Evolutionary conservation across 73 alveolate species (phyloP).

Genomic region (Paraurostyla sp.): DNA sequence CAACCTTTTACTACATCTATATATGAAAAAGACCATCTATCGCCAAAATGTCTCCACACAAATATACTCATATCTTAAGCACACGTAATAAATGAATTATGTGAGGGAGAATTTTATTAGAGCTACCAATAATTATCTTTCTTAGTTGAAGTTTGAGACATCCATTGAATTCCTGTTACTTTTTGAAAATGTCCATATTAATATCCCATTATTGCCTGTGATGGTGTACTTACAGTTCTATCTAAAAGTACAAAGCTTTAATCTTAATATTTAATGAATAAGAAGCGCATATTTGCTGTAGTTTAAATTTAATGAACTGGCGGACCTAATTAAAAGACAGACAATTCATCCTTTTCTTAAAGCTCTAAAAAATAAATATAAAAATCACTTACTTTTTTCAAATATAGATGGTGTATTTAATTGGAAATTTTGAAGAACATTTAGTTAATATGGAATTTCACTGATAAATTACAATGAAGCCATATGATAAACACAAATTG

Average conservation of each 20-base stretch:
- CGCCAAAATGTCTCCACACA: conserved; percentile 70
- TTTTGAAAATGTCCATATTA: conserved; percentile 52
- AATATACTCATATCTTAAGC: conserved; percentile 46
- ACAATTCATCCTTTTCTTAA: neutral
- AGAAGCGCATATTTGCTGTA: conserved; percentile 35
- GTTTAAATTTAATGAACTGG: conserved; percentile 11
- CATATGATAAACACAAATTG: conserved; percentile 61
- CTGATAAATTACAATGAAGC: conserved; percentile 55
- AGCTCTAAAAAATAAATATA: neutral
- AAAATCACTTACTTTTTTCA: conserved; percentile 7
- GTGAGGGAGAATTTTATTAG: neutral
- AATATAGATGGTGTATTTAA: neutral
- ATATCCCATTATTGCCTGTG: conserved; percentile 35
- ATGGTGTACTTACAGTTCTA: conserved; percentile 16
- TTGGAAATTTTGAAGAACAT: neutral
- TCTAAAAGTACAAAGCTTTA: conserved; percentile 16
- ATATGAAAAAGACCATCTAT: conserved; percentile 64
- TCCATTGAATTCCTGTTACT: conserved; percentile 53
- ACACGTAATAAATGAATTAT: conserved; percentile 44
- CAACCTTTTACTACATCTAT: conserved; percentile 60
- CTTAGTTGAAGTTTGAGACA: no score
- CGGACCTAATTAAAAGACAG: conserved; percentile 44
- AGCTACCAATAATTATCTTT: no score
- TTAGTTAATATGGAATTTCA: conserved; percentile 51
- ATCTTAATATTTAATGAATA: conserved; percentile 36